Evolutionary conservation across 345 rosid species (phyloP).

Genomic region (Microcos paniculata): DNA sequence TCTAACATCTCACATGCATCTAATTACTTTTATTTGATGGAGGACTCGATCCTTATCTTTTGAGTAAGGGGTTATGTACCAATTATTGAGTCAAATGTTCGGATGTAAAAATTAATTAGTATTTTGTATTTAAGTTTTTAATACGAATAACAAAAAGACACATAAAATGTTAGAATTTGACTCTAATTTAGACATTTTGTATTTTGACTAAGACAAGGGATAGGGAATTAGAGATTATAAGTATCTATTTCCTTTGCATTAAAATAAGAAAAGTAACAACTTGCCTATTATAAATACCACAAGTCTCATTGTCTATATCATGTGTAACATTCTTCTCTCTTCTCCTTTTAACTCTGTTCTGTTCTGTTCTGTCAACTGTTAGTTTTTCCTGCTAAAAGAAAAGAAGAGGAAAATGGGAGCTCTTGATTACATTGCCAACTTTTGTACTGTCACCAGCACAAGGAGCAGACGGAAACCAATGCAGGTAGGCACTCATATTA

Average conservation of each 20-base stretch:
- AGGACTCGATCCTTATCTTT: too few species aligned
- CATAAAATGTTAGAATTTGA: too few species aligned
- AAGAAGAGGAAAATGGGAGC: constrained; percentile 64
- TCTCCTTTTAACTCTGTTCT: constrained; percentile 3
- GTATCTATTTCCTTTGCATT: neutral
- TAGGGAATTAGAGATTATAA: neutral
- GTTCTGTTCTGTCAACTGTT: neutral
- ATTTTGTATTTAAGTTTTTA: too few species aligned
- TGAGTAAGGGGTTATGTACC: too few species aligned
- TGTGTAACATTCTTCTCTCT: neutral
- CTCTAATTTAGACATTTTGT: too few species aligned
- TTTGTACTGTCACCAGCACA: constrained; percentile 66
- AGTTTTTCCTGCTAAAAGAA: constrained; percentile 30
- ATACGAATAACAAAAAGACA: too few species aligned
- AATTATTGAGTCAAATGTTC: too few species aligned
- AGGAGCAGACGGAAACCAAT: constrained; percentile 78
- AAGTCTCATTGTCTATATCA: neutral
- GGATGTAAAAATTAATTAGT: too few species aligned
- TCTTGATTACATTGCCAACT: constrained; percentile 79
- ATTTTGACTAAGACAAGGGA: too few species aligned
- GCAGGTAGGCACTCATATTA: constrained; percentile 55
- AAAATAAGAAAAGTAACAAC: neutral
- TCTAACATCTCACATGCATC: neutral
- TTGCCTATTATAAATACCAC: neutral
- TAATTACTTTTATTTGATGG: too few species aligned